Percentiles rank a stretch among this genome's conserved stretches.
These are phyloP conservation scores for Areca catechu DNA, from an alignment of 176 grass and related monocot genomes.

Conservation along the genomic window DNA sequence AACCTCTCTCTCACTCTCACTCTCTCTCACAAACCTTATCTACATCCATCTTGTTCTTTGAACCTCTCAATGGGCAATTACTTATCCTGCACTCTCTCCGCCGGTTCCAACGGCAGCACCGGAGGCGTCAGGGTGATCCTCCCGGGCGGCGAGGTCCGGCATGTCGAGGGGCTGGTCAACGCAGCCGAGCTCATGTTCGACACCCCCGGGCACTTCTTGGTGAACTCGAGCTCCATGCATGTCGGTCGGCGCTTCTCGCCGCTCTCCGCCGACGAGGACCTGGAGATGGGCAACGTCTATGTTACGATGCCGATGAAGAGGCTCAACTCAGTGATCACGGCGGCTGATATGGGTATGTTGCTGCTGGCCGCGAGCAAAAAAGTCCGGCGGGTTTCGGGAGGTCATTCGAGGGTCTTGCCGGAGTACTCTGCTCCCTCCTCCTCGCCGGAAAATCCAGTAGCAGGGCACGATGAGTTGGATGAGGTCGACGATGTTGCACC, in stretches of 20 bases:
- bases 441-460: too few relatives aligned
- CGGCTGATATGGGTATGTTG: constrained; percentile 39
- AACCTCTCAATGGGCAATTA: constrained; percentile 60
- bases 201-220: constrained; percentile 62
- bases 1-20: too few relatives aligned
- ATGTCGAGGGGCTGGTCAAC: constrained; percentile 24
- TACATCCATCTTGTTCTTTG: too few relatives aligned
- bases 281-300: constrained; percentile 46
- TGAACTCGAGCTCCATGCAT: constrained; percentile 38
- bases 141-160: constrained; percentile 39
- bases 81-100: constrained; percentile 46
- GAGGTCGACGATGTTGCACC: neutral
- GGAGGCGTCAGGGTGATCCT: constrained; percentile 43
- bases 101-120: neutral
- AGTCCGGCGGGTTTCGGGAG: neutral
- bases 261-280: constrained; percentile 60
- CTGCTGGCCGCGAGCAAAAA: constrained; percentile 41
- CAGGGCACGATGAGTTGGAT: neutral
- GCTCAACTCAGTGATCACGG: constrained; percentile 27
- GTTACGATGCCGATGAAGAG: constrained; percentile 80
- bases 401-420: constrained; percentile 39
- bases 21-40: too few relatives aligned
- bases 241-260: constrained; percentile 46
- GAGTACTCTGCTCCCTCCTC: too few relatives aligned
- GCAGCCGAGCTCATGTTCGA: constrained; percentile 89